Base-by-base conservation (phyloP, 176 grass and related monocot genomes). In the Calamus simplicifolius region DNA sequence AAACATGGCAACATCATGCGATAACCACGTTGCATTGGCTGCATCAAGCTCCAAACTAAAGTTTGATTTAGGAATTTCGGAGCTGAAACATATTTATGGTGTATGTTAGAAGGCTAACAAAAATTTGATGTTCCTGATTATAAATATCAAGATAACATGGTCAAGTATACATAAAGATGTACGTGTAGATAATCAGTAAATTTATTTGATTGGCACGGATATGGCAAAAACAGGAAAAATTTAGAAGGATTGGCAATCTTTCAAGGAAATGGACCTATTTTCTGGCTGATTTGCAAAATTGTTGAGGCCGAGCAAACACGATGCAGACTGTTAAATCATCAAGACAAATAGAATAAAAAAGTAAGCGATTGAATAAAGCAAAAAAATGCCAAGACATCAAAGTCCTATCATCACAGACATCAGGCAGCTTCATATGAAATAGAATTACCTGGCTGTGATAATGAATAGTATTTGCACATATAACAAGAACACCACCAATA, bases 1-100 rank as follows among this genome's bases (percentile, higher is more conserved):
- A 63, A 96, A 90, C 77, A 96, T 80, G 66, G 77, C 80, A 35
- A 96, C 77, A 50, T 96, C 83, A 77, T 81, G 70, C 29, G 86
- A 90, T 57, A 96, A 61, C 92, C 92, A 96, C 48, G 92, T 90
- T 27, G 78, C 80, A 77, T 90, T 87, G 31, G 87, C 86, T 79
- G 69, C 92, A 77, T 96, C 86, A 61, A 96, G 87, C 83, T 96
- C 92, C 60, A 90, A 72, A 56, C 77, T 49, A 51, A 90, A 85
- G 57, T 86, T 96, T 54, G 84, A 64, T 73, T 85, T 96, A 62
- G 66, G 75, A 71, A 85, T 82, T 82, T 96, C 92, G 57, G 73
- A 76, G 66, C 92, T 96, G 86, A 79, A 87, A 68, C 30, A 75
- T 75, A 71, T 58, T 13, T 43, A 68, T 16, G 62, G 50, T 50